phyloP scores from a whole-genome alignment of 495 filamentous ascomycete genomes.

The Xylaria grammica region DNA sequence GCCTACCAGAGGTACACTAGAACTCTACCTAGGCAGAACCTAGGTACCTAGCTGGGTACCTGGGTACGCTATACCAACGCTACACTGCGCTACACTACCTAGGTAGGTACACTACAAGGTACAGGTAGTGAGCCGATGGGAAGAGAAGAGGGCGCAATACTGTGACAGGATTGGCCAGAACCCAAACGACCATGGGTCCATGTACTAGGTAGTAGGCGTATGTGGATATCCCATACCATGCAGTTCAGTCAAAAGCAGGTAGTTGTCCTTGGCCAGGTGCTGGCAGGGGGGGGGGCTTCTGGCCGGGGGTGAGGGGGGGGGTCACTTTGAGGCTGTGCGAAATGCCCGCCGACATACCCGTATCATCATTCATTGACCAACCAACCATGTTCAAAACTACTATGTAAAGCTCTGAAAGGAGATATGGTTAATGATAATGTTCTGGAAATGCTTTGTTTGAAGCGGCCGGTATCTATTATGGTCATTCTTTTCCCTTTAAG shows the following conservation, averaged over 20 bases:
- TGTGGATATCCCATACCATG: neutral
- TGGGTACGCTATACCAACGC: no score
- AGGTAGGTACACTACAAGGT: neutral
- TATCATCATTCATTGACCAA: neutral
- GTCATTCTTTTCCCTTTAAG: no score
- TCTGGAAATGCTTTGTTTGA: no score
- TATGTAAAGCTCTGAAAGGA: no score
- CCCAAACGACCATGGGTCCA: neutral
- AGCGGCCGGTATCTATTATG: no score
- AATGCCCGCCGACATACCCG: slow-evolving; percentile 5
- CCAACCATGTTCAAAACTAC: no score
- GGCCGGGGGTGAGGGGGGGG: neutral
- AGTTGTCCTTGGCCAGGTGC: slow-evolving; percentile 1
- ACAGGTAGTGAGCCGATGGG: slow-evolving; percentile 1
- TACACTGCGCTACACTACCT: neutral
- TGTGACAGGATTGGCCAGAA: slow-evolving; percentile 1
- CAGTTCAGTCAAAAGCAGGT: neutral
- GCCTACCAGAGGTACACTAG: no score
- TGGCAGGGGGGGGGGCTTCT: no score
- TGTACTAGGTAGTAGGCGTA: no score
- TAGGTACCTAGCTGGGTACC: no score
- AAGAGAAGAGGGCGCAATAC: neutral
- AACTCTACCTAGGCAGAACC: no score
- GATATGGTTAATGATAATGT: no score
- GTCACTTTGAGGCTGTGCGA: slow-evolving; percentile 12